A percentile compares a stretch with the other conserved stretches of the same genome.
phyloP scores from a whole-genome alignment of 208 protist genomes.

The Wallacemonas sp. region DNA sequence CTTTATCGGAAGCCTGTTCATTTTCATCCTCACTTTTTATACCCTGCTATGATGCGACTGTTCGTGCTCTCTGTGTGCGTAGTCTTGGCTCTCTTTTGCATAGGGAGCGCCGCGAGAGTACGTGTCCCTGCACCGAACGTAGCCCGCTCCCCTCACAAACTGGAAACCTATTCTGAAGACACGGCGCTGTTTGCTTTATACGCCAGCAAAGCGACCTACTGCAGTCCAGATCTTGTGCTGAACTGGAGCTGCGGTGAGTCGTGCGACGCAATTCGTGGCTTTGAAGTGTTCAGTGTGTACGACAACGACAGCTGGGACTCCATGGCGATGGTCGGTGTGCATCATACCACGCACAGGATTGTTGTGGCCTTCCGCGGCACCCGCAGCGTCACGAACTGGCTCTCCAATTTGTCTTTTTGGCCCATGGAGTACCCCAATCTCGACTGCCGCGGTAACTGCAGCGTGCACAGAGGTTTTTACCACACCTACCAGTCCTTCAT shows the following conservation, averaged over 20 bases:
- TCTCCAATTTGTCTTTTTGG: constrained; percentile 53
- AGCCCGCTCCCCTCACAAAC: no score
- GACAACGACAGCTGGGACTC: constrained; percentile 32
- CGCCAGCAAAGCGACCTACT: constrained; percentile 60
- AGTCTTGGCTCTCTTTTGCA: no score
- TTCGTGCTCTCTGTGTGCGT: no score
- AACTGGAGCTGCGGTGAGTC: constrained; percentile 39
- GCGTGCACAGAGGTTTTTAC: constrained; percentile 64
- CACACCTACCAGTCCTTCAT: constrained; percentile 38
- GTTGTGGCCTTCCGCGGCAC: constrained; percentile 68
- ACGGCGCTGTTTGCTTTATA: constrained; percentile 34
- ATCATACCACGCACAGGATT: constrained; percentile 25
- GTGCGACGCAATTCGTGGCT: constrained; percentile 17
- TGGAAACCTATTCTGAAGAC: not conserved
- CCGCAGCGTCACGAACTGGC: constrained; percentile 62
- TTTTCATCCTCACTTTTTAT: no score
- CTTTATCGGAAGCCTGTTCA: no score
- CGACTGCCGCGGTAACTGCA: constrained; percentile 23
- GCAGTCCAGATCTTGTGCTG: constrained; percentile 16
- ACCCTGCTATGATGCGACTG: no score
- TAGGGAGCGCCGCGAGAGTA: no score
- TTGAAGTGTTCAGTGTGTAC: constrained; percentile 34
- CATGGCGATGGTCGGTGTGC: constrained; percentile 32
- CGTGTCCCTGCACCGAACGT: no score
- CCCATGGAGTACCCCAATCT: constrained; percentile 32